phyloP scores from a whole-genome alignment of 805 yeast species.

The Priceomyces haplophilus region DNA sequence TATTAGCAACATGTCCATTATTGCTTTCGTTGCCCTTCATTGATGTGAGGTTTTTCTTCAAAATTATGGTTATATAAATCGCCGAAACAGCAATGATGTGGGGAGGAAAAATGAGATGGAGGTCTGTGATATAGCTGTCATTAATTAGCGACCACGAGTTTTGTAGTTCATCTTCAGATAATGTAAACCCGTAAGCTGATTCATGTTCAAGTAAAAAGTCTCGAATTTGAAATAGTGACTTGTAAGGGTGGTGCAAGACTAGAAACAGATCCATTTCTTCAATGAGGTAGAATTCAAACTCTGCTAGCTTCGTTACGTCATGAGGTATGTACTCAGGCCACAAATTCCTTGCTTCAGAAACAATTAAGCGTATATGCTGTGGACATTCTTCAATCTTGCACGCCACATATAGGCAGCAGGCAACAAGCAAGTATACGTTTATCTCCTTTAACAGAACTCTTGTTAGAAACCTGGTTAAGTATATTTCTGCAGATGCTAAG shows the following conservation, averaged over 20 bases:
- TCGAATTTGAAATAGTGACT: conserved; percentile 54
- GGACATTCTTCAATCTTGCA: conserved; percentile 96
- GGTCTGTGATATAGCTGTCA: conserved; percentile 85
- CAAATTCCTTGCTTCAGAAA: conserved; percentile 77
- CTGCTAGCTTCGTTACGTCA: conserved; percentile 88
- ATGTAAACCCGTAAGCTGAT: conserved; percentile 24
- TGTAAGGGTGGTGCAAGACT: conserved; percentile 75
- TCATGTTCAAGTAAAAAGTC: conserved; percentile 37
- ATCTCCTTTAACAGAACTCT: conserved; percentile 74
- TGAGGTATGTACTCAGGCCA: conserved; percentile 97
- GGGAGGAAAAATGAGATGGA: conserved; percentile 81
- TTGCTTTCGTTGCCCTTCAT: conserved; percentile 1
- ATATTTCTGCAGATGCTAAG: conserved; percentile 84
- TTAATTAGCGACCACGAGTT: conserved; percentile 86
- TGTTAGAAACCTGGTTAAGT: conserved; percentile 72
- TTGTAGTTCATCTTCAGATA: conserved; percentile 70
- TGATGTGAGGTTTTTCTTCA: conserved; percentile 38
- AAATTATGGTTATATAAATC: conserved; percentile 70
- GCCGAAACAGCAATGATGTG: conserved; percentile 82
- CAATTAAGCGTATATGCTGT: conserved; percentile 80
- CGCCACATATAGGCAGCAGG: conserved; percentile 85
- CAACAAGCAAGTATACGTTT: conserved; percentile 73
- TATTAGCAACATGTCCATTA: conserved; percentile 1
- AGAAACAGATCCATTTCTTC: conserved; percentile 79
- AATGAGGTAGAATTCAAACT: conserved; percentile 88